Evolutionary conservation across 2,329 filamentous ascomycete genomes (phyloP).

Genomic region (Ophiosphaerella herpotricha): DNA sequence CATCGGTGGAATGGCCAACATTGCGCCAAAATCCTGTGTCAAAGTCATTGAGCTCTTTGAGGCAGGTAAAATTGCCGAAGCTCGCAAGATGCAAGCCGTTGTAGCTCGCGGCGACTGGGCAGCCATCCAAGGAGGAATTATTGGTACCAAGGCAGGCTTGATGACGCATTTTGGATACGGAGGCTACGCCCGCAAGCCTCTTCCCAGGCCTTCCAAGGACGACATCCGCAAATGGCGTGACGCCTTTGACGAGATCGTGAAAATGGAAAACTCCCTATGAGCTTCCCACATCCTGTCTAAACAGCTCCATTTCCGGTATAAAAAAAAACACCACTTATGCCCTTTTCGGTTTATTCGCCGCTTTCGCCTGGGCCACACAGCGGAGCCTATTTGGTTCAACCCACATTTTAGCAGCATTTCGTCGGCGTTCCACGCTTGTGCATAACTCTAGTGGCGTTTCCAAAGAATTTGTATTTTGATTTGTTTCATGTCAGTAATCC

Average conservation of each 20-base stretch:
- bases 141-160: conserved; percentile 70
- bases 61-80: conserved; percentile 63
- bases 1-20: conserved; percentile 73
- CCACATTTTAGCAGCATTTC: background rate
- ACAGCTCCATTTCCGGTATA: conserved; percentile 3
- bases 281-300: background rate
- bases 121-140: conserved; percentile 69
- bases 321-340: conserved; percentile 9
- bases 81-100: conserved; percentile 66
- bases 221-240: conserved; percentile 48
- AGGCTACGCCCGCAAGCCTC: conserved; percentile 62
- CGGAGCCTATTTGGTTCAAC: background rate
- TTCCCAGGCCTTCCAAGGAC: conserved; percentile 55
- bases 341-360: background rate
- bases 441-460: conserved; percentile 30
- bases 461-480: background rate
- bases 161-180: conserved; percentile 69
- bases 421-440: conserved; percentile 32
- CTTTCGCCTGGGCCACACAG: background rate
- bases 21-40: conserved; percentile 69
- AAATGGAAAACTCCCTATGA: conserved; percentile 47
- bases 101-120: conserved; percentile 72
- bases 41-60: conserved; percentile 64
- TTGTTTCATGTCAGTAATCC: conserved; percentile 3
- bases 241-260: conserved; percentile 52